A percentile compares a stretch with the other conserved stretches of the same genome.
phyloP scores from a whole-genome alignment of 129 eudicot genomes.

The Pseudognaphalium luteoalbum region DNA sequence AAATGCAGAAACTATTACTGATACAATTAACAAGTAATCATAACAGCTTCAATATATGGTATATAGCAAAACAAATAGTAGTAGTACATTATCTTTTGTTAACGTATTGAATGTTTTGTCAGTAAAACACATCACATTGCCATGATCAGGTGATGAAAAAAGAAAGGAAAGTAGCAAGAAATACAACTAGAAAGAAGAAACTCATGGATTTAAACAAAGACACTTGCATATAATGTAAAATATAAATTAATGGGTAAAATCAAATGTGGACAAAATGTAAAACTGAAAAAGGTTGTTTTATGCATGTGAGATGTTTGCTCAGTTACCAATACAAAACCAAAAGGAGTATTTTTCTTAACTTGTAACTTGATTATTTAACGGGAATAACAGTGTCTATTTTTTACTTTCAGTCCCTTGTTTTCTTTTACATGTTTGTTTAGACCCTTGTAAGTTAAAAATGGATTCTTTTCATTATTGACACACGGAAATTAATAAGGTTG shows the following conservation, averaged over 20 bases:
- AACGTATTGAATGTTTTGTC: too few species aligned
- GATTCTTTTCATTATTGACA: too few species aligned
- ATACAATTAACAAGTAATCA: neutral
- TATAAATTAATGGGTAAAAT: too few species aligned
- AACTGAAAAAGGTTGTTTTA: conserved; percentile 16
- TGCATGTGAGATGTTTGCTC: conserved; percentile 35
- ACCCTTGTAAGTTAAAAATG: neutral
- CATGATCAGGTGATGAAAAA: conserved; percentile 1
- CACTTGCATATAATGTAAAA: too few species aligned
- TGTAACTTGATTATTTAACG: neutral
- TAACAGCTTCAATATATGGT: conserved; percentile 5
- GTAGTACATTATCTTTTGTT: too few species aligned
- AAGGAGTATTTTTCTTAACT: neutral
- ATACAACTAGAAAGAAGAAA: too few species aligned
- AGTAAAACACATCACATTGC: conserved; percentile 22
- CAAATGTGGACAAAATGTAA: conserved; percentile 25
- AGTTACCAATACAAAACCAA: conserved; percentile 15
- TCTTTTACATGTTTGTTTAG: neutral
- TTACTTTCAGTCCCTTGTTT: conserved; percentile 20
- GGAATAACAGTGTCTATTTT: neutral
- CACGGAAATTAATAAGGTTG: too few species aligned
- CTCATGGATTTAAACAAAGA: too few species aligned
- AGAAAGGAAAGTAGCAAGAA: neutral
- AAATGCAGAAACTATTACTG: conserved; percentile 4
- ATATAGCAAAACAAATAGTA: too few species aligned